Base-by-base conservation (phyloP, 352 stramenopile genomes). In the Globisporangium nagaii region DNA sequence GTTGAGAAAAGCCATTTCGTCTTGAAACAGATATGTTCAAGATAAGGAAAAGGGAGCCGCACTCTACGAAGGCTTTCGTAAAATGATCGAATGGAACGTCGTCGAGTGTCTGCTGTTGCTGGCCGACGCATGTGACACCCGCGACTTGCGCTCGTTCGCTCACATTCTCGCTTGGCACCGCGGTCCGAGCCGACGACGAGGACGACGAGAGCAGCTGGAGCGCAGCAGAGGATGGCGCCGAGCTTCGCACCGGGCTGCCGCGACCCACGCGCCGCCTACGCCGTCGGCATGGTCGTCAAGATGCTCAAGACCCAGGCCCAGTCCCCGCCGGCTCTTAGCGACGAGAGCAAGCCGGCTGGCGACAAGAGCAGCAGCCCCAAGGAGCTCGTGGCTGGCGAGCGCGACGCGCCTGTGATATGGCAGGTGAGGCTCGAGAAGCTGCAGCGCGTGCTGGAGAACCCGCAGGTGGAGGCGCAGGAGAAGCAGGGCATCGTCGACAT, bases 261-360 rank as follows among this genome's bases (percentile, higher is more conserved):
- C 36, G 58, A 72, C 40, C 63, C 66, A 19, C 63, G 61, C 24
- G 60, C 60, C 25, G 66, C 66, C 19, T 79, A 75, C 37, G 66
- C 70, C 19, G 44, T 79, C 19, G 66, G 63, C 12, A 65, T 79
- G 60, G 49, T 75, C 34, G 30, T 48, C 40, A 63, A 61, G 49
- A 46, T 64, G 49, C 34, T 56, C 41, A 53, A 48, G 31, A 40
- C 27, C 13, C n/a, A 44, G 32, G 12, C 51, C 9, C 12, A 8
- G 5, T 19, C 36, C 9, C 22, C 48, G 13, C 2, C 20, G 3
- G 24, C 40, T 48, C 25, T 22, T 10, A n/a, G 7, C 13, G n/a
- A n/a, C n/a, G n/a, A n/a, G n/a, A 48, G 9, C 4, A 59, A 59
- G 24, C 31, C 24, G n/a, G 15, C 17, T 28, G 22, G 30, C 20